Percentiles rank a stretch among this genome's conserved stretches.
phyloP scores from a whole-genome alignment of 2,329 filamentous ascomycete genomes.

The Colletotrichum filicis region DNA sequence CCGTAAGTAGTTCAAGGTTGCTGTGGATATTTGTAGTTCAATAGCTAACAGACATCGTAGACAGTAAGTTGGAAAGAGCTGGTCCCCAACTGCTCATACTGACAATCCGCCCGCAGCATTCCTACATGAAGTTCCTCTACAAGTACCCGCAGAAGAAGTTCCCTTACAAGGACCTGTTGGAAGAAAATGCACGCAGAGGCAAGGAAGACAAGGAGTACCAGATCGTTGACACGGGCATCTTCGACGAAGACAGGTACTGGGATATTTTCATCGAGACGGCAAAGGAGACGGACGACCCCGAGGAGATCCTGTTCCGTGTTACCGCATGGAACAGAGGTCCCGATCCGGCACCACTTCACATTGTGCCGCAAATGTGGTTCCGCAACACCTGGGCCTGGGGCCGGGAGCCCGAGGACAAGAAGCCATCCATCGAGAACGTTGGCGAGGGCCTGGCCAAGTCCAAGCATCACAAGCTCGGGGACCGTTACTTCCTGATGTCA shows the following conservation, averaged over 20 bases:
- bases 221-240: conserved; percentile 87
- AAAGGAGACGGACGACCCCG: conserved; percentile 91
- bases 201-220: conserved; percentile 90
- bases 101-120: conserved; percentile 70
- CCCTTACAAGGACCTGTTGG: conserved; percentile 87
- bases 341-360: conserved; percentile 90
- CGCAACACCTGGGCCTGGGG: conserved; percentile 98
- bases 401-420: conserved; percentile 77
- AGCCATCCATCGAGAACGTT: conserved; percentile 79
- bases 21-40: background rate
- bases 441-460: conserved; percentile 77
- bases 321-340: conserved; percentile 96
- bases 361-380: conserved; percentile 96
- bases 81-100: conserved; percentile 12
- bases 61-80: conserved; percentile 28
- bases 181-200: conserved; percentile 82
- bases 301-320: conserved; percentile 92
- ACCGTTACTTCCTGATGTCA: conserved; percentile 85
- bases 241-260: conserved; percentile 93
- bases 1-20: conserved; percentile 54
- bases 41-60: conserved; percentile 22
- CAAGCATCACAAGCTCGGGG: conserved; percentile 83
- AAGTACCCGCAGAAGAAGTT: conserved; percentile 95
- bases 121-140: conserved; percentile 99
- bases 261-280: conserved; percentile 97